Evolutionary conservation across 2,329 filamentous ascomycete genomes (phyloP).

Genomic region (Myriangium duriaei): DNA sequence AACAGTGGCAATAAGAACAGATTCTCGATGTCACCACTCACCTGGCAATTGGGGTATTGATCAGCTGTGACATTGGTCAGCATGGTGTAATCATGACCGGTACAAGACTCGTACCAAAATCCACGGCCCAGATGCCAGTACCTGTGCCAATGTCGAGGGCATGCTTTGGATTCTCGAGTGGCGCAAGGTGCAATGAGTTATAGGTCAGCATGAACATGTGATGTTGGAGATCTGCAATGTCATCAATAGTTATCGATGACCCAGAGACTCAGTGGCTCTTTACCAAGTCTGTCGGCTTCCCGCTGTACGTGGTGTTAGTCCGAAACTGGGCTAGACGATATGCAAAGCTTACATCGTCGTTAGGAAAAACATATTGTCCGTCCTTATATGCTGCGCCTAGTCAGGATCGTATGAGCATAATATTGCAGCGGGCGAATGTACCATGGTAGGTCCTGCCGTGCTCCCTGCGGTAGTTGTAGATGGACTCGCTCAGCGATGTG

Average conservation of each 20-base stretch:
- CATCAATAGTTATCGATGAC: slow-evolving; percentile 10
- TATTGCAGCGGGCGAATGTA: slow-evolving; percentile 12
- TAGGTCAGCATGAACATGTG: slow-evolving; percentile 37
- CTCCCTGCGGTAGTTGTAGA: slow-evolving; percentile 25
- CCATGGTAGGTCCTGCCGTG: slow-evolving; percentile 27
- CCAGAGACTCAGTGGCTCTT: background rate
- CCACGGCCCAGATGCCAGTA: slow-evolving; percentile 46
- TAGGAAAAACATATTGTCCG: slow-evolving; percentile 30
- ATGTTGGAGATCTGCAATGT: slow-evolving; percentile 24
- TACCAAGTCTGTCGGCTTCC: slow-evolving; percentile 24
- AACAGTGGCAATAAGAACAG: background rate
- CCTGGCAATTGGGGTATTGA: slow-evolving; percentile 26
- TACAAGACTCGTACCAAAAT: slow-evolving; percentile 26
- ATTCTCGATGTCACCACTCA: background rate
- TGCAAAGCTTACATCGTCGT: slow-evolving; percentile 22
- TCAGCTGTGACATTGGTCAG: slow-evolving; percentile 21
- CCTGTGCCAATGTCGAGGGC: slow-evolving; percentile 42
- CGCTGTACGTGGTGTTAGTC: slow-evolving; percentile 15
- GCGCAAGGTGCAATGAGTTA: slow-evolving; percentile 34
- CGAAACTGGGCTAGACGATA: too few species aligned
- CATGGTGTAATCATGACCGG: background rate
- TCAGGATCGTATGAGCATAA: background rate
- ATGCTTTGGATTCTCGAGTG: slow-evolving; percentile 29
- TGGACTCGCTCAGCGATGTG: slow-evolving; percentile 24
- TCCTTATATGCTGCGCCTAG: slow-evolving; percentile 24